Evolutionary conservation across 306 rosid species (phyloP).

Genomic region (Boehmeria nivea): DNA sequence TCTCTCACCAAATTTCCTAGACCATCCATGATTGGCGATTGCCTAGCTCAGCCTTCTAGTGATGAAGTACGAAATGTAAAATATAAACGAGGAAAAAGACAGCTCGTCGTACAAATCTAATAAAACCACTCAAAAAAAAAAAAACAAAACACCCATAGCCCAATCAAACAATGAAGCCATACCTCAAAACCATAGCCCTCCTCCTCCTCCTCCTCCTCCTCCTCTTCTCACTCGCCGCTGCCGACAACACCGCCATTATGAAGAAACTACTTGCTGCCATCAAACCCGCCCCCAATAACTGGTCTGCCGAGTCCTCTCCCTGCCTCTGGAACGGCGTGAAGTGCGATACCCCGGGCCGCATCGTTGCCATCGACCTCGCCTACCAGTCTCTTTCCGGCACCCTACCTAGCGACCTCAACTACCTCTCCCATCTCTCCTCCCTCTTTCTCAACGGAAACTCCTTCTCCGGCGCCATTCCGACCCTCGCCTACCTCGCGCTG

Average conservation of each 20-base stretch:
- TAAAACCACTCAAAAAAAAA: too few relatives aligned
- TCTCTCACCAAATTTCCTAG: too few relatives aligned
- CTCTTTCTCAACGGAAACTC: constrained; percentile 53
- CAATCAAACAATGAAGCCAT: too few relatives aligned
- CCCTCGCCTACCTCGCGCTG: constrained; percentile 42
- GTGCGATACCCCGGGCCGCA: constrained; percentile 46
- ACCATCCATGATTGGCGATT: too few relatives aligned
- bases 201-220: constrained; percentile 7
- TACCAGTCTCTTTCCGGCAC: constrained; percentile 52
- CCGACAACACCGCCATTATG: constrained; percentile 57
- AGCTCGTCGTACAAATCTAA: too few relatives aligned
- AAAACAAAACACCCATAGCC: too few relatives aligned
- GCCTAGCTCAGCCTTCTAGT: too few relatives aligned
- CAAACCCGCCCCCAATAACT: constrained; percentile 28
- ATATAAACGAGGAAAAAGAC: too few relatives aligned
- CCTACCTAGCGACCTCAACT: constrained; percentile 62
- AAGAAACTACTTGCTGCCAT: constrained; percentile 30
- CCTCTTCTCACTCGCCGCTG: constrained; percentile 13
- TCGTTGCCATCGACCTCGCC: too few relatives aligned
- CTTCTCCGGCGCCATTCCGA: constrained; percentile 49
- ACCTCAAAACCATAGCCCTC: constrained; percentile 33
- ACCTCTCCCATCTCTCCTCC: constrained; percentile 47
- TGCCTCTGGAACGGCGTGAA: constrained; percentile 42
- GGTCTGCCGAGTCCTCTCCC: constrained; percentile 48
- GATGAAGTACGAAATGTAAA: too few relatives aligned